Conservation (phyloP, 306 rosid genomes). For the Purshia tridentata region DNA sequence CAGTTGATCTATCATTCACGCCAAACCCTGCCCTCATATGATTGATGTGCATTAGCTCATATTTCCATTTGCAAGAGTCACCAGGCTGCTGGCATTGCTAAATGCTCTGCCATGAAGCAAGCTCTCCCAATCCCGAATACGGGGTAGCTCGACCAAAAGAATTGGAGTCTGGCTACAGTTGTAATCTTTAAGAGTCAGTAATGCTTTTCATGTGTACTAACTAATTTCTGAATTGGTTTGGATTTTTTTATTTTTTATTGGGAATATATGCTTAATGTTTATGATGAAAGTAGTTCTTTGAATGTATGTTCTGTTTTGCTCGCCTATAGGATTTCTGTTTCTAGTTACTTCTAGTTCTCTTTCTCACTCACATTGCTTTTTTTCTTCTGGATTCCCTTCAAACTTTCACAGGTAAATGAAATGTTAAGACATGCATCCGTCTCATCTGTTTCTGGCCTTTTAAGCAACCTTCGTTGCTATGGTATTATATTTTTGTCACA, state of each 20-base stretch:
- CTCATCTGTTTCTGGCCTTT: conserved; percentile 65
- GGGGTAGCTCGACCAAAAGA: too few relatives aligned
- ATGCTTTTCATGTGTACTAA: not conserved
- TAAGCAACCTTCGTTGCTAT: conserved; percentile 76
- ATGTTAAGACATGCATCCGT: conserved; percentile 68
- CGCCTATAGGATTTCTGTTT: not conserved
- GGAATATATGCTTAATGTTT: not conserved
- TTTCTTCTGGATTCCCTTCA: conserved; percentile 27
- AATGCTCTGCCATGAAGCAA: too few relatives aligned
- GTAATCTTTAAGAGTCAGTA: too few relatives aligned
- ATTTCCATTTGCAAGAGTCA: not conserved
- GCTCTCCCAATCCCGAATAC: too few relatives aligned
- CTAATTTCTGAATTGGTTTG: not conserved
- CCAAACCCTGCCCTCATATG: not conserved
- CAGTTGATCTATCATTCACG: too few relatives aligned
- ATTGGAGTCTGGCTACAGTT: too few relatives aligned
- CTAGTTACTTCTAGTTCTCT: not conserved
- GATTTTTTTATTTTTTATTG: not conserved
- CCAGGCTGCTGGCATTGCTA: not conserved
- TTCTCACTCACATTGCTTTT: conserved; percentile 12
- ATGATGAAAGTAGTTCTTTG: not conserved
- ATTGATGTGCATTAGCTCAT: not conserved
- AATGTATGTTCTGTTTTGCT: not conserved
- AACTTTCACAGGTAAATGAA: conserved; percentile 60
- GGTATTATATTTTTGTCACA: conserved; percentile 43